Percentiles rank a stretch among this genome's conserved stretches.
Conservation (phyloP, 2,329 filamentous ascomycete species). For the Paraphoma chrysanthemicola region DNA sequence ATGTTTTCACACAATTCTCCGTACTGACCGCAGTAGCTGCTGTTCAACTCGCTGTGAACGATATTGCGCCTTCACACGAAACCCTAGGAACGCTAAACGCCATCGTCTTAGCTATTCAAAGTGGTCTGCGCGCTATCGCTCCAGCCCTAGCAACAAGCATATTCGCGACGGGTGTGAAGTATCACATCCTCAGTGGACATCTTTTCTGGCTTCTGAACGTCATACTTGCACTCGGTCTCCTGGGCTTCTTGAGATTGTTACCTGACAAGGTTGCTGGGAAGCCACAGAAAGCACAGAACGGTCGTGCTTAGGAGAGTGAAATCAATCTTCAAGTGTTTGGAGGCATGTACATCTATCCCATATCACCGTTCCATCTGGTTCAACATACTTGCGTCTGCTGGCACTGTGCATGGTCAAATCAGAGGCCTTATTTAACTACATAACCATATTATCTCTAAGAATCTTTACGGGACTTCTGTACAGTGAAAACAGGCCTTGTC, state of each 20-base stretch:
- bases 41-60: constrained; percentile 76
- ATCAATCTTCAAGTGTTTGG: too few species aligned
- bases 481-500: too few species aligned
- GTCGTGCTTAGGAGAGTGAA: background rate
- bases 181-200: constrained; percentile 69
- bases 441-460: too few species aligned
- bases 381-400: too few species aligned
- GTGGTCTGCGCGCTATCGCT: constrained; percentile 68
- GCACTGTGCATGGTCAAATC: too few species aligned
- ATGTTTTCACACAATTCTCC: background rate
- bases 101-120: constrained; percentile 66
- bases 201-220: constrained; percentile 69
- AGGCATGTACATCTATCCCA: too few species aligned
- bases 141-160: constrained; percentile 72
- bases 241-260: constrained; percentile 22
- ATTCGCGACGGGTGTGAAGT: constrained; percentile 70
- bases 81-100: constrained; percentile 77
- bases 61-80: constrained; percentile 69
- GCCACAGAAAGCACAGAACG: background rate
- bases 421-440: too few species aligned
- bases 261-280: constrained; percentile 34
- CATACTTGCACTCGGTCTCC: constrained; percentile 24
- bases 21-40: constrained; percentile 51
- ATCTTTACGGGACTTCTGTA: too few species aligned
- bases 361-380: too few species aligned